These are phyloP conservation scores for Pharus latifolius DNA, from an alignment of 176 grass and related monocot genomes.

Conservation along the genomic window DNA sequence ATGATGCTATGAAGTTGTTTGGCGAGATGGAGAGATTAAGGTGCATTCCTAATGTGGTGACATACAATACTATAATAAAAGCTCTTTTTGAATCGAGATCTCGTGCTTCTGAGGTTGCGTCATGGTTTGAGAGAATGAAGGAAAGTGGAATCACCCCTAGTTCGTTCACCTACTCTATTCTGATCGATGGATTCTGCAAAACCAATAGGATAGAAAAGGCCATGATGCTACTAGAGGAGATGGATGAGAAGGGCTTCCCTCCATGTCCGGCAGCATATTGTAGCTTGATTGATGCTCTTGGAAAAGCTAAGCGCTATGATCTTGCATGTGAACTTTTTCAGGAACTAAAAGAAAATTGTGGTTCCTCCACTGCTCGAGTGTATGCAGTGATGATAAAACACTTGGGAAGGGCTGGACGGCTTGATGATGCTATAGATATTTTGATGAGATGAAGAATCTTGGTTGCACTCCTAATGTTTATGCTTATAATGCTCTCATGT, in stretches of 20 bases:
- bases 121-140: conserved; percentile 90
- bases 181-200: conserved; percentile 97
- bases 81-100: conserved; percentile 70
- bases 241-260: conserved; percentile 97
- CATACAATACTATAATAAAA: conserved; percentile 93
- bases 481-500: conserved; percentile 93
- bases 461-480: conserved; percentile 73
- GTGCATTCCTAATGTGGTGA: conserved; percentile 67
- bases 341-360: conserved; percentile 90
- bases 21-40: conserved; percentile 56
- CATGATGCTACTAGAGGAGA: conserved; percentile 87
- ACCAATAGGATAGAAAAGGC: conserved; percentile 77
- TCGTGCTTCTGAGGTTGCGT: conserved; percentile 44
- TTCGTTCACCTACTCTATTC: conserved; percentile 89
- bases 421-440: conserved; percentile 76
- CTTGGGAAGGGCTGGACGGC: conserved; percentile 66
- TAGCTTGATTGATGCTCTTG: conserved; percentile 83
- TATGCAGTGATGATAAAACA: conserved; percentile 99
- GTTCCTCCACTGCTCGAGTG: conserved; percentile 70
- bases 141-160: conserved; percentile 68
- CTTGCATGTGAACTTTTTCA: conserved; percentile 75
- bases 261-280: conserved; percentile 87
- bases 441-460: conserved; percentile 91
- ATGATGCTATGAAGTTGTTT: conserved; percentile 77
- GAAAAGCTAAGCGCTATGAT: conserved; percentile 83